Evolutionary conservation across 2,329 filamentous ascomycete species (phyloP), one percentile per base, ranked within the genome.

Genomic region (Fusarium incarnatum): DNA sequence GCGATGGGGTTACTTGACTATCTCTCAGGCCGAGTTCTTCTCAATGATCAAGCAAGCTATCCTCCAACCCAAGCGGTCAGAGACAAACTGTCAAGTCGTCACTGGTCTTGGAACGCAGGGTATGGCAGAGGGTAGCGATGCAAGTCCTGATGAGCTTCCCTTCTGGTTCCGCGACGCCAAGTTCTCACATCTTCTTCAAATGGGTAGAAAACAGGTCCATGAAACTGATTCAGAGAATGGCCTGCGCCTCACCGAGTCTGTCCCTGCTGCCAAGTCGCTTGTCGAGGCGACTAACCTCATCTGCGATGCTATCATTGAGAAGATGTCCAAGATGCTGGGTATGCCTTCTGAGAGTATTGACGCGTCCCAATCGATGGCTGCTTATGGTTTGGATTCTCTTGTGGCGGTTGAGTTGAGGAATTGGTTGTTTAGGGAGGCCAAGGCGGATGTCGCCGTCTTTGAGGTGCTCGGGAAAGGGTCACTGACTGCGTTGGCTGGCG

Each of bases 91-190:
- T 4, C 46, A 50, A 16, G 55, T 58, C 3, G 46, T 58, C 3
- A 58, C 55, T 20, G 55, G 55, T 27, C 37, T 58, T 1, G 46
- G 55, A 15, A 58, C 55, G 2, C 55, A 50, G 15, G 55, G 55
- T 11, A 50, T 50, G 34, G 55, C 37, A 27, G 34, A 50, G 8
- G 46, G 55, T 6, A 58, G 55, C 15, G 55, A 57, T 7, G 55
- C 55, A 23, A 58, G 27, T 13, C 55, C 46, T 12, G 55, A 58
- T 25, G 55, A 58, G 11, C 55, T 58, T 3, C 55, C 46, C 10
- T 58, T 58, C 20, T 58, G 46, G 55, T 58, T 58, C 28, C 55
- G 46, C 27, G 45, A 58, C 16, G 55, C 46, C 20, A 58, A 50
- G 8, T 58, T 58, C 46, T 58, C 55, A 10, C 45, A 58, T 50